Percentiles rank a stretch among this genome's conserved stretches.
Conservation (phyloP, 2,329 filamentous ascomycete species). For the Pezicula rhizophila region DNA sequence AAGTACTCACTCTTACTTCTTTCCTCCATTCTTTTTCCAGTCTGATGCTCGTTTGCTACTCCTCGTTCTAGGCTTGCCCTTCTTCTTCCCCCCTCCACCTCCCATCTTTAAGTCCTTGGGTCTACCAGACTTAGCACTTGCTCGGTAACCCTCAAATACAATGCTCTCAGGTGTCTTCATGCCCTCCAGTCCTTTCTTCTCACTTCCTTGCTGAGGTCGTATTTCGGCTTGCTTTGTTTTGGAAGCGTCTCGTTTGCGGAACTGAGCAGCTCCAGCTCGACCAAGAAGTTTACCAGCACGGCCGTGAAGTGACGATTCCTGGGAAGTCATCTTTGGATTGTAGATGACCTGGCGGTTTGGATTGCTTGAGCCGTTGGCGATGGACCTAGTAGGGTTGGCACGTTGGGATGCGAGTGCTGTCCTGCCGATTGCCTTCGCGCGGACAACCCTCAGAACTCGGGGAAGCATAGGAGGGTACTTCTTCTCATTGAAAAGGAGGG, state of each 20-base stretch:
- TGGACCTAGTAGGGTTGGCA: conserved; percentile 4
- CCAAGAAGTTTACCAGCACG: conserved; percentile 70
- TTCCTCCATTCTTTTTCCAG: conserved; percentile 32
- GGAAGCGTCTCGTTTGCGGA: conserved; percentile 22
- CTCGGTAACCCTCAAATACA: conserved; percentile 77
- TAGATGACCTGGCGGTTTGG: conserved; percentile 43
- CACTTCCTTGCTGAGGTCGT: conserved; percentile 1
- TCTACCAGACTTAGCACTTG: conserved; percentile 59
- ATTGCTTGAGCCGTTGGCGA: conserved; percentile 20
- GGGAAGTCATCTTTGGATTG: conserved; percentile 62
- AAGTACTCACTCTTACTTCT: conserved; percentile 19
- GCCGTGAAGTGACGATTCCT: conserved; percentile 66
- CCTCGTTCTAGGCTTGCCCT: conserved; percentile 34
- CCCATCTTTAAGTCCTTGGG: conserved; percentile 55
- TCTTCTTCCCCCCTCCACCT: conserved; percentile 48
- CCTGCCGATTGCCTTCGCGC: conserved; percentile 51
- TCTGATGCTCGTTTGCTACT: conserved; percentile 28
- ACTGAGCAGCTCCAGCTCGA: conserved; percentile 51
- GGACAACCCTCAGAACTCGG: conserved; percentile 74
- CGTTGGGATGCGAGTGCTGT: conserved; percentile 20
- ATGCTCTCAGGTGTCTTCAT: conserved; percentile 61
- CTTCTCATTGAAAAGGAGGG: conserved; percentile 81
- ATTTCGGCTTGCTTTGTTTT: conserved; percentile 12
- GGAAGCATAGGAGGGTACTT: conserved; percentile 94
- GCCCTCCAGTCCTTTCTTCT: conserved; percentile 18